Evolutionary conservation across 176 grass and related monocot genomes (phyloP), one percentile per base, ranked within the genome.

Genomic region (Tuctoria greenei): DNA sequence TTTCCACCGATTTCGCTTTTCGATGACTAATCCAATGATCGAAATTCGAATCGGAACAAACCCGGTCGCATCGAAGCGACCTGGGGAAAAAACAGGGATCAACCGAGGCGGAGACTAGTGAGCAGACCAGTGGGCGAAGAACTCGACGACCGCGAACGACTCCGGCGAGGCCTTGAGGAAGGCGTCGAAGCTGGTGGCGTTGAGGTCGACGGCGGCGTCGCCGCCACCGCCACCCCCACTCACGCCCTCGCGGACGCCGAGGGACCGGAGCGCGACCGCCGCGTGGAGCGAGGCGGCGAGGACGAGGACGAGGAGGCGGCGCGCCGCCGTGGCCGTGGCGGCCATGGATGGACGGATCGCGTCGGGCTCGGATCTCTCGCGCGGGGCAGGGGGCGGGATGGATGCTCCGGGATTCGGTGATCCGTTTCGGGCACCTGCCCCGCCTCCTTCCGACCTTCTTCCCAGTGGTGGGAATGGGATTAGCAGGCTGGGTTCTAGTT

Each of bases 121-220:
- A 14, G 37, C 82, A 15, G 17, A 99, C 95, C 91, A 99, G 87
- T 92, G 76, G 44, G 95, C 95, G 85, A 95, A 99, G 95, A 99
- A 99, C 89, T 99, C 95, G 79, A 99, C 95, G 77, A 95, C 87
- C 64, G 95, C 91, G 37, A 90, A 94, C 57, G 80, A 73, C 64
- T 90, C 87, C 56, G 79, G 79, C 14, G 95, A 68, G 52, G 73
- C 78, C 61, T 86, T 86, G 35, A 99, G 87, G 68, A 89, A 78
- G 54, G 79, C 76, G 42, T 86, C 83, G 71, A 99, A 99, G 74
- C 61, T 92, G 72, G 87, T 86, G 52, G 66, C 75, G 84, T 99
- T 92, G 79, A n/a, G n/a, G n/a, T n/a, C n/a, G n/a, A n/a, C n/a
- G n/a, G n/a, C n/a, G n/a, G n/a, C n/a, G n/a, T n/a, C n/a, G n/a